Conservation (phyloP, 208 protist genomes). For the Leptomonas pyrrhocoris region DNA sequence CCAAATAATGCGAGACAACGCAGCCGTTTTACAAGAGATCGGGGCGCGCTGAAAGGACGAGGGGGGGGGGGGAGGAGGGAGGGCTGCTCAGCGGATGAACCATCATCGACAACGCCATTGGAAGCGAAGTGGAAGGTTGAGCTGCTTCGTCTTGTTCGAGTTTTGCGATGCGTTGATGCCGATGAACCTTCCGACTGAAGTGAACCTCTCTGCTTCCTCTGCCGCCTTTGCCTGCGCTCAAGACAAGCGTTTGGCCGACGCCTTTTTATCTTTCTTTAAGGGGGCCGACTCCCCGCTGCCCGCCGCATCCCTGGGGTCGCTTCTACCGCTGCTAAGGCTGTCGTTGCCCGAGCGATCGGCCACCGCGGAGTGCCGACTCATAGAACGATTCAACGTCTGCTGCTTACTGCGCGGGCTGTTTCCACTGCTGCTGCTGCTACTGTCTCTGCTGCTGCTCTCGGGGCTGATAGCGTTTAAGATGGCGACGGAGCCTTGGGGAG, state of each 20-base stretch:
- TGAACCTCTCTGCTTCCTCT: too few species aligned
- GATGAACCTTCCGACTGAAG: conserved; percentile 8
- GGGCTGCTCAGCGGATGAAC: conserved; percentile 10
- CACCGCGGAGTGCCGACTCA: not conserved
- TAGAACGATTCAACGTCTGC: not conserved
- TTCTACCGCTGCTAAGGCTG: conserved; percentile 8
- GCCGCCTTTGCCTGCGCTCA: not conserved
- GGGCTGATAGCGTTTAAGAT: conserved; percentile 17
- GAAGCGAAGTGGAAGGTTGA: too few species aligned
- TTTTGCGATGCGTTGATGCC: too few species aligned
- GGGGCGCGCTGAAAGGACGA: too few species aligned
- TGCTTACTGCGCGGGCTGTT: conserved; percentile 4
- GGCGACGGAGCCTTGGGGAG: not conserved
- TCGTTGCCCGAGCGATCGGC: conserved; percentile 1
- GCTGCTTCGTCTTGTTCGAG: not conserved
- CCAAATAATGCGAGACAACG: too few species aligned
- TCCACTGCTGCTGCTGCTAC: conserved; percentile 11
- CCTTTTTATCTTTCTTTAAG: not conserved
- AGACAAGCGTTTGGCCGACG: not conserved
- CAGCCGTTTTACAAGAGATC: not conserved
- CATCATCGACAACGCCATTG: too few species aligned
- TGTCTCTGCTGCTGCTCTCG: conserved; percentile 19
- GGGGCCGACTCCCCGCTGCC: not conserved
- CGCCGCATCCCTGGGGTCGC: not conserved
- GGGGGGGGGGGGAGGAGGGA: too few species aligned